Percentiles rank a stretch among this genome's conserved stretches.
Conservation (phyloP, 805 yeast species). For the Debaryomyces castellii region DNA sequence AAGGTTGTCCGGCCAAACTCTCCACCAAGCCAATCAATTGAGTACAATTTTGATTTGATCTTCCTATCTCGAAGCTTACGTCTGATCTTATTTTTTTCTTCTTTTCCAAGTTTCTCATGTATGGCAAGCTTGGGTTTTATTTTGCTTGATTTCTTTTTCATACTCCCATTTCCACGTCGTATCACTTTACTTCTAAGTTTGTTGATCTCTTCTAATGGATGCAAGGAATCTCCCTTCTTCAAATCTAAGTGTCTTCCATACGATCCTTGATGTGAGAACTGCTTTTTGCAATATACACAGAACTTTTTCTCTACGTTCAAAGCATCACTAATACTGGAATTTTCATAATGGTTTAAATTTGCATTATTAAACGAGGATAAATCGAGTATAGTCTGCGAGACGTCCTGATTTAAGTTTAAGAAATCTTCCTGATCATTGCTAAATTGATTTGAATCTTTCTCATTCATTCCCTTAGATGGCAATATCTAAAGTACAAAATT, state of each 20-base stretch:
- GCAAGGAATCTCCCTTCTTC: conserved; percentile 51
- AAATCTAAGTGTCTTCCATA: conserved; percentile 60
- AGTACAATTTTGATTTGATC: conserved; percentile 32
- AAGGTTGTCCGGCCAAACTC: conserved; percentile 8
- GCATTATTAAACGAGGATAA: not conserved
- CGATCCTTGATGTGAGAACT: conserved; percentile 58
- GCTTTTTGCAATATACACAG: conserved; percentile 53
- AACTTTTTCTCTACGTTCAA: conserved; percentile 20
- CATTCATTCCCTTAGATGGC: conserved; percentile 1
- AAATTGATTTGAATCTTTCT: conserved; percentile 1
- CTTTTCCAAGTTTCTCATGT: conserved; percentile 48
- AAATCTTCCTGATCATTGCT: conserved; percentile 2
- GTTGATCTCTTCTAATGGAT: conserved; percentile 51
- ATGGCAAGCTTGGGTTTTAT: no score
- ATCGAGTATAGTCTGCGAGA: not conserved
- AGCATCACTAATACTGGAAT: not conserved
- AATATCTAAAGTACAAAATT: no score
- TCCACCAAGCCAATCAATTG: conserved; percentile 13
- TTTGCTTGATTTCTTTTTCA: conserved; percentile 36
- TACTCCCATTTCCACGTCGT: conserved; percentile 45
- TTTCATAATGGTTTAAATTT: not conserved
- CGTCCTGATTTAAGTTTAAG: not conserved
- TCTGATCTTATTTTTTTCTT: conserved; percentile 43
- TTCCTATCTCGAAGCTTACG: conserved; percentile 45
- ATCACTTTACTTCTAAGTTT: conserved; percentile 48